Conservation (phyloP, 116 monocot species). For the Cymodocea nodosa region DNA sequence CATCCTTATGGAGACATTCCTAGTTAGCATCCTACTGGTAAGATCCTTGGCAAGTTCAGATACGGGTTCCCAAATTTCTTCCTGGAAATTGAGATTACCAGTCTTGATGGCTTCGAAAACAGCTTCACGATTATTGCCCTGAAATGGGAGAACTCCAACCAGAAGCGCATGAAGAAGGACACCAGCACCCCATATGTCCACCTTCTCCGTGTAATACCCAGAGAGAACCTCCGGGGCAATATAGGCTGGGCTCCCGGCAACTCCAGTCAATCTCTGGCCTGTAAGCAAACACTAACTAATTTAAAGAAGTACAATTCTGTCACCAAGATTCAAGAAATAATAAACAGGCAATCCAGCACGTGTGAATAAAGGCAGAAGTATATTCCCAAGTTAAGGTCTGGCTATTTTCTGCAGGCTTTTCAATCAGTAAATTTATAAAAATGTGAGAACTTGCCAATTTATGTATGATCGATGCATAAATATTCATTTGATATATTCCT, state of each 20-base stretch:
- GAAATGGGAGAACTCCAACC: conserved; percentile 73
- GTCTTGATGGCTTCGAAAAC: conserved; percentile 79
- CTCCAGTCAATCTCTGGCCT: conserved; percentile 76
- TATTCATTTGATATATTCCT: too few relatives aligned
- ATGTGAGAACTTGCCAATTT: too few relatives aligned
- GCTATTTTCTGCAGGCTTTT: too few relatives aligned
- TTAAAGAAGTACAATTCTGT: too few relatives aligned
- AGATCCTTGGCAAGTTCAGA: conserved; percentile 71
- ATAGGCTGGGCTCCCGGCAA: conserved; percentile 91
- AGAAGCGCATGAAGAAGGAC: conserved; percentile 79
- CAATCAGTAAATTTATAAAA: too few relatives aligned
- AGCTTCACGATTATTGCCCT: conserved; percentile 49
- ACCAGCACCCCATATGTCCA: conserved; percentile 84
- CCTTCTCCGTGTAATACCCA: conserved; percentile 78
- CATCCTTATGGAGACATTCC: conserved; percentile 65
- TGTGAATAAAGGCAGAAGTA: too few relatives aligned
- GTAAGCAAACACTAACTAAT: background rate
- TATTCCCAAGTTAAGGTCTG: too few relatives aligned
- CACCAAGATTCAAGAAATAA: too few relatives aligned
- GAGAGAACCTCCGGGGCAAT: conserved; percentile 89
- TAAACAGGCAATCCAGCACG: too few relatives aligned
- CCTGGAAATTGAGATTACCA: conserved; percentile 51
- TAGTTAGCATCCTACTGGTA: conserved; percentile 48
- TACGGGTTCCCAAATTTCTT: conserved; percentile 44
- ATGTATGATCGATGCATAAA: too few relatives aligned